A percentile compares a stretch with the other conserved stretches of the same genome.
Evolutionary conservation across 495 filamentous ascomycete genomes (phyloP).

Genomic region (Hypoxylon lenormandii): DNA sequence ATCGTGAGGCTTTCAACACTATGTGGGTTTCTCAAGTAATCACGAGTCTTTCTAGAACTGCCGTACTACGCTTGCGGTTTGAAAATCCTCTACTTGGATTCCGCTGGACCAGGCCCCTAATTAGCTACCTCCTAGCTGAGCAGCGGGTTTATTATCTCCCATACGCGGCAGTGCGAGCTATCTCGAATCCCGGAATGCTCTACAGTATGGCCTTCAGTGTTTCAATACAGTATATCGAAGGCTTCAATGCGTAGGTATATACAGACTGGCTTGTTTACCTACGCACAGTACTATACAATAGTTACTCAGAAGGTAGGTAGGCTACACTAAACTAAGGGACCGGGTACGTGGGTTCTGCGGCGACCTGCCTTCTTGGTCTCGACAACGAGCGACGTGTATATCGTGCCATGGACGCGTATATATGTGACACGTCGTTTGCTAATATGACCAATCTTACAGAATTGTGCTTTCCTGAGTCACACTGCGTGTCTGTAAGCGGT

Average conservation of each 20-base stretch:
- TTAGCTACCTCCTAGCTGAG: no score
- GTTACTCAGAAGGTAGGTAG: background rate
- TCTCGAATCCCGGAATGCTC: no score
- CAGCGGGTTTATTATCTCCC: no score
- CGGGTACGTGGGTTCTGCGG: conserved; percentile 4
- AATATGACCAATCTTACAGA: conserved; percentile 30
- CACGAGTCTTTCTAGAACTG: no score
- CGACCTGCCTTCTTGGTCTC: conserved; percentile 1
- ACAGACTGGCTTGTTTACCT: background rate
- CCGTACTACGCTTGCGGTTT: no score
- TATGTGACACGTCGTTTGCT: conserved; percentile 43
- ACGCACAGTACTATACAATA: background rate
- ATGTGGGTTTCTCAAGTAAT: no score
- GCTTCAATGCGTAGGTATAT: conserved; percentile 10
- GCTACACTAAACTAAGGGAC: background rate
- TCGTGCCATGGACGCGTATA: conserved; percentile 27
- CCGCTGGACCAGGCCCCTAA: no score
- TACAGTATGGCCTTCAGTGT: no score
- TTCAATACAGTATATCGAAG: background rate
- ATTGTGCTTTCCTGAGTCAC: conserved; percentile 16
- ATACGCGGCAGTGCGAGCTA: no score
- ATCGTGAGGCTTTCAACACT: background rate
- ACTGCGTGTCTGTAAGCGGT: conserved; percentile 7
- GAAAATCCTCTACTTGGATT: no score
- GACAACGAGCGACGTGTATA: conserved; percentile 3